phyloP scores from a whole-genome alignment of 202 grass and related monocot genomes.

The Schoenoplectus tabernaemontani region DNA sequence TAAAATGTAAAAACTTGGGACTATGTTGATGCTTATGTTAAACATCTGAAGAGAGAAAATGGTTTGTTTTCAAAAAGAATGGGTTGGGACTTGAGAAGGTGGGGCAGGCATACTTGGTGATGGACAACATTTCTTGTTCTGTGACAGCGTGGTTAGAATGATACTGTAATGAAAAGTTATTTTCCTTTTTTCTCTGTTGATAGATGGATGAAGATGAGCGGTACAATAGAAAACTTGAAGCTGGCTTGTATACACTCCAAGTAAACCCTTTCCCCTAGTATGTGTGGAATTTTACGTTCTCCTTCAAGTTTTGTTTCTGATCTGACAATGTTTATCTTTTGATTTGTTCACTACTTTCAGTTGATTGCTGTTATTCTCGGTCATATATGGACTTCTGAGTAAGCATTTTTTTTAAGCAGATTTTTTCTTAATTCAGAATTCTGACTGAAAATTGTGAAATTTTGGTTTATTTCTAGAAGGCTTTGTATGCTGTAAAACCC shows the following conservation, averaged over 20 bases:
- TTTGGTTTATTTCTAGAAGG: not conserved
- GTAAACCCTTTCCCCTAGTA: constrained; percentile 30
- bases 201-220: constrained; percentile 89
- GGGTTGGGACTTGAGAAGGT: not conserved
- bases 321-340: constrained; percentile 11
- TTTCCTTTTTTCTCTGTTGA: constrained; percentile 2
- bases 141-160: constrained; percentile 21
- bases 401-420: constrained; percentile 30
- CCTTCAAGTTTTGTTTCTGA: constrained; percentile 7
- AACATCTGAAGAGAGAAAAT: not conserved
- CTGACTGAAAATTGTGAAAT: not conserved
- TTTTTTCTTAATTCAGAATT: not conserved
- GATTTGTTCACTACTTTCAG: constrained; percentile 38
- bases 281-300: constrained; percentile 16
- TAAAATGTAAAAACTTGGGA: not conserved
- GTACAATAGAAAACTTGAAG: constrained; percentile 90
- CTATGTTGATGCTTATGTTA: not conserved
- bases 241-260: constrained; percentile 88
- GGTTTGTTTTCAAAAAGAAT: not conserved
- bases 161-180: not conserved
- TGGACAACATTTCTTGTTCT: not conserved
- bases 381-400: constrained; percentile 89
- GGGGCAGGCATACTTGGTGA: not conserved
- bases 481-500: not conserved
- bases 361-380: constrained; percentile 85